phyloP scores from a whole-genome alignment of 192 early-diverging fungal genomes.

The Ambispora gerdemannii region DNA sequence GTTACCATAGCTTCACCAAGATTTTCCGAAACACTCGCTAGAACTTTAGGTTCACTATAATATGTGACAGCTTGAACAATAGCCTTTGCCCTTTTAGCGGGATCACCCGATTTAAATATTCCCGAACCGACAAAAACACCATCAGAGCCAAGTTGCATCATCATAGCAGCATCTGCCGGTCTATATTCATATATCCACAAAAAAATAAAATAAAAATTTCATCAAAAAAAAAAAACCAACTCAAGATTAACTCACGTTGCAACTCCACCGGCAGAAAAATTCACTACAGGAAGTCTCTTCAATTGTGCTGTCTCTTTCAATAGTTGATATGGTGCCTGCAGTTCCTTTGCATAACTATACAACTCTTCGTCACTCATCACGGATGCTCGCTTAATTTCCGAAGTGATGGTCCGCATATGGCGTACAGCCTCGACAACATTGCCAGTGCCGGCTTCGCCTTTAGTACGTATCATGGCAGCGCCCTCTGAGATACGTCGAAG shows the following conservation, averaged over 20 bases:
- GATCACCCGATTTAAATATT: slow-evolving; percentile 94
- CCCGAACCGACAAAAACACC: slow-evolving; percentile 98
- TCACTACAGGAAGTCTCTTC: slow-evolving; percentile 92
- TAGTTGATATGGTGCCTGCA: slow-evolving; percentile 88
- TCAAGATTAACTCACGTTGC: too few relatives aligned
- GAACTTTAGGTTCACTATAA: slow-evolving; percentile 83
- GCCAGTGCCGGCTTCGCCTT: slow-evolving; percentile 98
- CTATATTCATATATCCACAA: too few relatives aligned
- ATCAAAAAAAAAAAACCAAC: too few relatives aligned
- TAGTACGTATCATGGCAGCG: slow-evolving; percentile 97
- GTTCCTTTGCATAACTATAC: slow-evolving; percentile 94
- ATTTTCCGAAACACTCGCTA: slow-evolving; percentile 86
- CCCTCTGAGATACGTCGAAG: slow-evolving; percentile 95
- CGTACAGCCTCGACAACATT: slow-evolving; percentile 97
- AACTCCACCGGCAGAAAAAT: slow-evolving; percentile 97
- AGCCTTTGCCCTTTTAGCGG: slow-evolving; percentile 90
- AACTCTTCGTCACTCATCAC: slow-evolving; percentile 86
- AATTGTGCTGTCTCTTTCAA: slow-evolving; percentile 84
- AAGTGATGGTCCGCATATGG: slow-evolving; percentile 85
- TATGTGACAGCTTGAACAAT: slow-evolving; percentile 97
- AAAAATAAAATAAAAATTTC: too few relatives aligned
- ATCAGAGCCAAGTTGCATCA: slow-evolving; percentile 99
- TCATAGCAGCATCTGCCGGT: slow-evolving; percentile 96
- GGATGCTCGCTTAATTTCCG: slow-evolving; percentile 84
- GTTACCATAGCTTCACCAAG: slow-evolving; percentile 98